Conservation (phyloP, 495 filamentous ascomycete species). For the Aspergillus cristatus region DNA sequence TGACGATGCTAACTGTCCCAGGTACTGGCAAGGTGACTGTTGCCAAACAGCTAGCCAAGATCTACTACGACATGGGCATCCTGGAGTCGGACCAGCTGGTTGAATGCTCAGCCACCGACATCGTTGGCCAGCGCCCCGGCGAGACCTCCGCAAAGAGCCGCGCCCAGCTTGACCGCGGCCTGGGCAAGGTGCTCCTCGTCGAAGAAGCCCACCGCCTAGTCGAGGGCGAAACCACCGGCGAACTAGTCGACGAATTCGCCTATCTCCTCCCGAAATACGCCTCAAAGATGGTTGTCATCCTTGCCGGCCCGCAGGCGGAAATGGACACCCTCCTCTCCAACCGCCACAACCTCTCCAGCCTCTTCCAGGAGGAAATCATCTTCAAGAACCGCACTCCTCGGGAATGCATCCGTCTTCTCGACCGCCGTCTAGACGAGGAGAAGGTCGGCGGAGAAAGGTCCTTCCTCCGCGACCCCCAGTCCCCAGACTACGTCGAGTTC, state of each 20-base stretch:
- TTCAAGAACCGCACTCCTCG: slow-evolving; percentile 37
- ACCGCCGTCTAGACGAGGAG: slow-evolving; percentile 12
- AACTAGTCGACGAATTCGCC: slow-evolving; percentile 55
- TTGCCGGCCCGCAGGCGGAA: slow-evolving; percentile 56
- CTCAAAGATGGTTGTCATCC: slow-evolving; percentile 52
- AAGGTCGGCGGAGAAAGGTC: slow-evolving; percentile 1
- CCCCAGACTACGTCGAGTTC: slow-evolving; percentile 10
- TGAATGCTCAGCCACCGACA: slow-evolving; percentile 29
- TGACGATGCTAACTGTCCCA: not conserved
- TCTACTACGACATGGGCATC: slow-evolving; percentile 31
- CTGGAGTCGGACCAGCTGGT: slow-evolving; percentile 23
- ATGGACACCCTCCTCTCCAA: slow-evolving; percentile 54
- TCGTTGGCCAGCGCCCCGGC: slow-evolving; percentile 39
- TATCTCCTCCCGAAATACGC: slow-evolving; percentile 42
- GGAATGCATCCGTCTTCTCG: slow-evolving; percentile 38
- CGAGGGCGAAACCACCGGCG: slow-evolving; percentile 40
- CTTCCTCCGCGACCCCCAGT: slow-evolving; percentile 9
- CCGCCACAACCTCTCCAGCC: slow-evolving; percentile 49
- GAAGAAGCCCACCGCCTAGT: slow-evolving; percentile 59
- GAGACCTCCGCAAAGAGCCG: slow-evolving; percentile 57
- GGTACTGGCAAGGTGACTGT: slow-evolving; percentile 43
- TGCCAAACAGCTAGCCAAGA: slow-evolving; percentile 20
- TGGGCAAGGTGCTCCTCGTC: slow-evolving; percentile 58
- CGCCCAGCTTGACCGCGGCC: slow-evolving; percentile 46
- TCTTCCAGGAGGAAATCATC: slow-evolving; percentile 48